Conservation (phyloP, 225 moss, liverwort and hornwort genomes). For the Sphagnum tenellum region DNA sequence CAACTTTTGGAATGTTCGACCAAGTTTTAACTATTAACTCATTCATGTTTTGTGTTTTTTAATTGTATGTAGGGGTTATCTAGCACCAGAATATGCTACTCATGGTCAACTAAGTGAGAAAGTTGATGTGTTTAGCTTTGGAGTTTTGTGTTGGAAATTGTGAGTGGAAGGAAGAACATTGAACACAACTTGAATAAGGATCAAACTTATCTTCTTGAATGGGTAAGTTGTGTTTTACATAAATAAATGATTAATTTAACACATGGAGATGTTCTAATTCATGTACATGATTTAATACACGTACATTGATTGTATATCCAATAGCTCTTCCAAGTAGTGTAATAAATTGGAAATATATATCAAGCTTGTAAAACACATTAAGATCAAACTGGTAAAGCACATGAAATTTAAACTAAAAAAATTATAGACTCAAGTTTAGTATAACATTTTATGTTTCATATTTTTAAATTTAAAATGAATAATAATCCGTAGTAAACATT, state of each 20-base stretch:
- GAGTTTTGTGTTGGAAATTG: slow-evolving; percentile 13
- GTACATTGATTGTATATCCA: neutral
- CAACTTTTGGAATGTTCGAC: neutral
- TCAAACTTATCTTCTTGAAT: slow-evolving; percentile 8
- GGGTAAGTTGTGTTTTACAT: slow-evolving; percentile 2
- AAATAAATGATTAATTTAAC: neutral
- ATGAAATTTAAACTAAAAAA: neutral
- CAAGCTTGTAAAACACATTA: neutral
- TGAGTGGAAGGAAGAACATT: slow-evolving; percentile 11
- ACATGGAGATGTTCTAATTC: neutral
- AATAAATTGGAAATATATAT: neutral
- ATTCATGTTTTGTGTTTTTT: neutral
- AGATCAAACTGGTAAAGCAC: neutral
- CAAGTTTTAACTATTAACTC: too few relatives aligned
- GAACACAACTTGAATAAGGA: neutral
- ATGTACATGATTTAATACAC: neutral
- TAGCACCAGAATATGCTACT: slow-evolving; percentile 4
- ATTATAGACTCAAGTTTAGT: neutral
- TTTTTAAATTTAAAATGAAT: neutral
- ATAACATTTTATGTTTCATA: neutral
- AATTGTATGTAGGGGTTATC: slow-evolving; percentile 1
- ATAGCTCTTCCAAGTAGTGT: neutral
- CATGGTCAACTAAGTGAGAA: slow-evolving; percentile 10
- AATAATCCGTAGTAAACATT: neutral
- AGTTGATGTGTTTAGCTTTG: slow-evolving; percentile 14